phyloP scores from a whole-genome alignment of 805 yeast genomes.

The Monosporozyma servazzii region DNA sequence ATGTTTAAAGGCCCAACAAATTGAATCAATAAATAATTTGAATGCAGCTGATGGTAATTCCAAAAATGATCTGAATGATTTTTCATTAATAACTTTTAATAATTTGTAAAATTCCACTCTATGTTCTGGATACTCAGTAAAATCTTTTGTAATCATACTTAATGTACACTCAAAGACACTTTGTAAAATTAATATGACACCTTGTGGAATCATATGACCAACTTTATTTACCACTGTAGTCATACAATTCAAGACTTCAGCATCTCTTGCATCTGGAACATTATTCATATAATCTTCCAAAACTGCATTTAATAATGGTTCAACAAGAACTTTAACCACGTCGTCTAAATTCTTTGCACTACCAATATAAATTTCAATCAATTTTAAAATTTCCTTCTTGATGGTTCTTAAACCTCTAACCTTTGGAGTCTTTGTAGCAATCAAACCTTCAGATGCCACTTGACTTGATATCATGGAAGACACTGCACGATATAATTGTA shows the following conservation, averaged over 20 bases:
- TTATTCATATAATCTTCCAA: conserved; percentile 80
- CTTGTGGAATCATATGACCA: conserved; percentile 81
- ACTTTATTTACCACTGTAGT: conserved; percentile 81
- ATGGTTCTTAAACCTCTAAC: conserved; percentile 93
- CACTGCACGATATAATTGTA: conserved; percentile 81
- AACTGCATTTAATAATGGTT: conserved; percentile 74
- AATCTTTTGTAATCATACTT: conserved; percentile 91
- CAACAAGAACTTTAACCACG: conserved; percentile 71
- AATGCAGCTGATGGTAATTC: conserved; percentile 88
- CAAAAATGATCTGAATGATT: conserved; percentile 76
- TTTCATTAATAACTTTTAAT: conserved; percentile 75
- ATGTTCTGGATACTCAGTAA: conserved; percentile 95
- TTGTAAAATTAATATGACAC: conserved; percentile 77
- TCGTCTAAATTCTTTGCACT: conserved; percentile 82
- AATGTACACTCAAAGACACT: conserved; percentile 90
- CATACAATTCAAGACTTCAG: conserved; percentile 93
- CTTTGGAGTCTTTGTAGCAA: conserved; percentile 90
- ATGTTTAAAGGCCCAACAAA: conserved; percentile 97
- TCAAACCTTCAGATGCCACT: conserved; percentile 70
- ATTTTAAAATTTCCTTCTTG: conserved; percentile 83
- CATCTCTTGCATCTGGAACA: conserved; percentile 95
- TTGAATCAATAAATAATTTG: conserved; percentile 84
- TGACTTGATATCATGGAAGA: conserved; percentile 74
- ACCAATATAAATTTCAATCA: conserved; percentile 80
- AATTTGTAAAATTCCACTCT: conserved; percentile 92